A percentile compares a stretch with the other conserved stretches of the same genome.
phyloP scores from a whole-genome alignment of 2,329 filamentous ascomycete genomes.

The Aspergillus aculeatus region DNA sequence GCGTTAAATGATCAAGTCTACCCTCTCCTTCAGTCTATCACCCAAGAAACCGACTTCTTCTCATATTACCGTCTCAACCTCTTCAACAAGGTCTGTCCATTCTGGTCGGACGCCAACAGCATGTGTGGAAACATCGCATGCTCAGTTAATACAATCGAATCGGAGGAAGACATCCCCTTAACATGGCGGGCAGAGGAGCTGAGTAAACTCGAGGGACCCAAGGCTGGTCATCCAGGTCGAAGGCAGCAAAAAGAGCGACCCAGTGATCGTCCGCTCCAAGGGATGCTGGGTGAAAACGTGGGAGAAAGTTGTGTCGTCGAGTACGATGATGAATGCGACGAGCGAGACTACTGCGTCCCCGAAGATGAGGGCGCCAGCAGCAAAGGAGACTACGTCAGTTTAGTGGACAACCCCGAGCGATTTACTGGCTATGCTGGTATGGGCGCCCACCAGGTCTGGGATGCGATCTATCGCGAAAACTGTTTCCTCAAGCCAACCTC shows the following conservation, averaged over 20 bases:
- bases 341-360: slow-evolving; percentile 92
- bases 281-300: slow-evolving; percentile 78
- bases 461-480: slow-evolving; percentile 95
- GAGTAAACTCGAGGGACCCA: slow-evolving; percentile 86
- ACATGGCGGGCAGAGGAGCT: slow-evolving; percentile 92
- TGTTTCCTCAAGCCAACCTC: slow-evolving; percentile 67
- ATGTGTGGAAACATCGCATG: slow-evolving; percentile 98
- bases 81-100: slow-evolving; percentile 91
- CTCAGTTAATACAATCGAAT: slow-evolving; percentile 90
- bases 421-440: slow-evolving; percentile 92
- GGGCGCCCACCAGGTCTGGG: slow-evolving; percentile 87
- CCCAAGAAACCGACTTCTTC: slow-evolving; percentile 91
- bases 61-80: slow-evolving; percentile 95
- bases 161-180: slow-evolving; percentile 87
- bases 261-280: slow-evolving; percentile 72
- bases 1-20: slow-evolving; percentile 73
- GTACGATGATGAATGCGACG: slow-evolving; percentile 95
- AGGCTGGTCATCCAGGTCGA: slow-evolving; percentile 81
- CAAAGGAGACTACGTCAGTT: slow-evolving; percentile 94
- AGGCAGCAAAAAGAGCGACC: slow-evolving; percentile 67
- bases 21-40: slow-evolving; percentile 76
- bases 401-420: slow-evolving; percentile 88
- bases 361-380: slow-evolving; percentile 84
- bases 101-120: slow-evolving; percentile 89
- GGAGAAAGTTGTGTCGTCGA: slow-evolving; percentile 96